These are phyloP conservation scores for Berberis vulgaris DNA, from an alignment of 164 flowering plant species.

Conservation along the genomic window DNA sequence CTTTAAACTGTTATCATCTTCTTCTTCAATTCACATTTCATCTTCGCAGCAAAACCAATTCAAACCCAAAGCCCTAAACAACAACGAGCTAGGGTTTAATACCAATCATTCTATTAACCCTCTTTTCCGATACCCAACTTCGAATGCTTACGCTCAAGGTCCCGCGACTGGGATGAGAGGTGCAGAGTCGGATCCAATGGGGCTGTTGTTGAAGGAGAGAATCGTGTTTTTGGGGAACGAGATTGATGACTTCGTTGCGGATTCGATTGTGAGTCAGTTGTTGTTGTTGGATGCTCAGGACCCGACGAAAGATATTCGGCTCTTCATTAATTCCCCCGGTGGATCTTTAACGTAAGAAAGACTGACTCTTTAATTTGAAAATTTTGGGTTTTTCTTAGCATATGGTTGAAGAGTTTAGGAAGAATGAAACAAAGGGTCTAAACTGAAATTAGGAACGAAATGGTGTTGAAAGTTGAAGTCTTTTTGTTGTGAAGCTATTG, in stretches of 20 bases:
- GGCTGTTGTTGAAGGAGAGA: slow-evolving; percentile 64
- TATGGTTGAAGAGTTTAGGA: no score
- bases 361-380: not conserved
- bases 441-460: no score
- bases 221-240: slow-evolving; percentile 66
- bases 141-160: slow-evolving; percentile 32
- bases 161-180: slow-evolving; percentile 44
- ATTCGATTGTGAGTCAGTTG: slow-evolving; percentile 74
- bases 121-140: slow-evolving; percentile 2
- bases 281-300: slow-evolving; percentile 78
- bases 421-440: no score
- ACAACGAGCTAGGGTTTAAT: not conserved
- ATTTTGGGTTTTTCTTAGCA: no score
- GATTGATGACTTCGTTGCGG: slow-evolving; percentile 84
- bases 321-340: slow-evolving; percentile 81
- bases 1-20: not conserved
- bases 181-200: slow-evolving; percentile 69
- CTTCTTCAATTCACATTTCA: slow-evolving; percentile 12
- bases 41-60: slow-evolving; percentile 4
- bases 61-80: slow-evolving; percentile 6
- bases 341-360: slow-evolving; percentile 64
- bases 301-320: slow-evolving; percentile 64
- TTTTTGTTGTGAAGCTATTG: no score
- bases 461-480: no score
- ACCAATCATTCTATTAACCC: not conserved